Evolutionary conservation across 331 rosid genomes (phyloP).

Genomic region (Pyracantha coccinea): DNA sequence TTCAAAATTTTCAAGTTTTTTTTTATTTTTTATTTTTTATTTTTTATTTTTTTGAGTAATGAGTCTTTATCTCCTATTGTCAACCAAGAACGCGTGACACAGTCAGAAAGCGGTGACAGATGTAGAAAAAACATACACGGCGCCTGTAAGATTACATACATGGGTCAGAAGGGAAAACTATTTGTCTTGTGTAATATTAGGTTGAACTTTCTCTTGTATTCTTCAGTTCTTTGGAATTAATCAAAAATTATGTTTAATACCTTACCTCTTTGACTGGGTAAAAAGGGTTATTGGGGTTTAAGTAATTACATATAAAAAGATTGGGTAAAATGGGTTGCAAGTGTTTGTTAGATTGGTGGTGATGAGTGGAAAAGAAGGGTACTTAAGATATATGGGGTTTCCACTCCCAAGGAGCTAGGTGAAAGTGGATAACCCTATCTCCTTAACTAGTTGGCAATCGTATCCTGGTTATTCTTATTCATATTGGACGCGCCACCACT

Average conservation of each 20-base stretch:
- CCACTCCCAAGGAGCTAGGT: too few relatives aligned
- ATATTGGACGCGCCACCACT: too few relatives aligned
- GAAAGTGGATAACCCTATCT: too few relatives aligned
- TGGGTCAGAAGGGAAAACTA: not conserved
- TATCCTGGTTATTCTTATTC: too few relatives aligned
- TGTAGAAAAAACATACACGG: not conserved
- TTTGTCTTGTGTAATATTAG: not conserved
- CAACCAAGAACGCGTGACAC: not conserved
- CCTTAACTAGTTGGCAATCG: too few relatives aligned
- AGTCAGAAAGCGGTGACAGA: not conserved
- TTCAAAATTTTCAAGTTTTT: too few relatives aligned
- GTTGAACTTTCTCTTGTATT: not conserved
- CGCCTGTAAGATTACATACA: not conserved
- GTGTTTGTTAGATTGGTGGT: not conserved
- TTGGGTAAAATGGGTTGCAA: not conserved
- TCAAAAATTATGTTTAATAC: not conserved
- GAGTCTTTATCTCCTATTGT: not conserved
- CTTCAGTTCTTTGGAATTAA: not conserved
- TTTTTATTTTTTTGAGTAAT: not conserved
- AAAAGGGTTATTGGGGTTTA: not conserved
- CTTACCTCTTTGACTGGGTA: not conserved
- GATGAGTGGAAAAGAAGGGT: not conserved
- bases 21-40: too few relatives aligned
- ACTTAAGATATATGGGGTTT: not conserved
- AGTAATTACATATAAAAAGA: too few relatives aligned